Percentiles rank a stretch among this genome's conserved stretches.
These are phyloP conservation scores for Salix purpurea DNA, from an alignment of 345 rosid species.

Conservation along the genomic window DNA sequence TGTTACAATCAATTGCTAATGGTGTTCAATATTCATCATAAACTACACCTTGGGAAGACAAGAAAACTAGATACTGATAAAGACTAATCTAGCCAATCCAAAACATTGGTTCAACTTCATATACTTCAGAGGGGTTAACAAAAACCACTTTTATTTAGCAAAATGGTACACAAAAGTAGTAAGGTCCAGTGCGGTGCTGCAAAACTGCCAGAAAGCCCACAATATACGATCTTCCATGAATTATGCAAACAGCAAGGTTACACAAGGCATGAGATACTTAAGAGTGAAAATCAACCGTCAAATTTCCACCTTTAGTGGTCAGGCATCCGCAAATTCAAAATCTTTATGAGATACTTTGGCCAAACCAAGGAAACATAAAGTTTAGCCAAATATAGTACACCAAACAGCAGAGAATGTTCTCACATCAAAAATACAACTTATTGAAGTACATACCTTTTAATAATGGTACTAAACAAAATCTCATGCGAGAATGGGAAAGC, in stretches of 20 bases:
- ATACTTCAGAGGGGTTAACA: not conserved
- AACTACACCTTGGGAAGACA: not conserved
- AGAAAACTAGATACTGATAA: not conserved
- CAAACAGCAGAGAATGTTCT: not conserved
- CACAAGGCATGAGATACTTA: not conserved
- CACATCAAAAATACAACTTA: not conserved
- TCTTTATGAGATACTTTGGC: no score
- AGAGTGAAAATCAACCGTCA: not conserved
- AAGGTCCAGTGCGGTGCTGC: not conserved
- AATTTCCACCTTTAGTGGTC: not conserved
- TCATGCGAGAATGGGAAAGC: not conserved
- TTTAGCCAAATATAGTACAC: not conserved
- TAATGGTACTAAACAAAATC: not conserved
- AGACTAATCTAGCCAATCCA: not conserved
- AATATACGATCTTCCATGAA: no score
- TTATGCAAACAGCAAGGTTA: not conserved
- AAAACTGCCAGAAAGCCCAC: no score
- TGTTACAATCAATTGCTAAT: not conserved
- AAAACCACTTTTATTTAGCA: not conserved
- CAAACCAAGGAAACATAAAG: not conserved
- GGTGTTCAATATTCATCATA: not conserved
- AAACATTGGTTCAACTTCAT: not conserved
- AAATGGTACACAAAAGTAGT: no score
- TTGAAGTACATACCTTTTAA: not conserved
- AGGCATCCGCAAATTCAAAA: not conserved